Evolutionary conservation across 345 rosid species (phyloP), one percentile per base, ranked within the genome.

Genomic region (Dimocarpus longan): DNA sequence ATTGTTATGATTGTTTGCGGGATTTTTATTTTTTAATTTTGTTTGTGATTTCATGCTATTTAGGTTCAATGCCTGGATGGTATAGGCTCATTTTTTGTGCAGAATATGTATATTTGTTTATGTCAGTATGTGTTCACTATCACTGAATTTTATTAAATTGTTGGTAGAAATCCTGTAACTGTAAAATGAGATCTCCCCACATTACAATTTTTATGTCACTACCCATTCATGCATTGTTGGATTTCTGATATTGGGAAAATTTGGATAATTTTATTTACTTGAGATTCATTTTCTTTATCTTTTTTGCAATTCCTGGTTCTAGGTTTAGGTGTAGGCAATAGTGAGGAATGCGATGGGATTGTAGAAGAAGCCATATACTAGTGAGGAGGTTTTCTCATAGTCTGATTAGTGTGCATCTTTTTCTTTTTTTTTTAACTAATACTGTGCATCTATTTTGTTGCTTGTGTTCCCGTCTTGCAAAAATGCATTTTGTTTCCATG

Each of bases 1-100:
- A 50, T 64, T 71, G 11, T 39, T 48, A 42, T 22, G 43, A 46
- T 19, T 37, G 71, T 56, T 78, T 10, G 66, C 32, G 76, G 70
- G 52, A 26, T 13, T 74, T 60, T 54, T 37, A 10, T 5, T 56
- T 21, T 19, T 40, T n/a, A n/a, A n/a, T n/a, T 26, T 26, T 0
- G 28, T 26, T 26, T 24, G 22, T 68, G 24, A 40, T 52, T 13
- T 68, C 64, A 64, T 71, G 70, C 50, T 57, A 37, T 64, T 71
- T 52, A 37, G 42, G 32, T 65, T 71, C 44, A 63, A 39, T 72
- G 57, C 13, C 21, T 65, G 71, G 19, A 15, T 54, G 66, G 43
- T 13, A 11, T 57, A 15, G 72, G 46, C 62, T 43, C 15, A 26
- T 60, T 28, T 26, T 60, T 44, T 70, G 64, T 39, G 16, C 32